Conservation (phyloP, 2,329 filamentous ascomycete genomes). For the Cladophialophora carrionii region DNA sequence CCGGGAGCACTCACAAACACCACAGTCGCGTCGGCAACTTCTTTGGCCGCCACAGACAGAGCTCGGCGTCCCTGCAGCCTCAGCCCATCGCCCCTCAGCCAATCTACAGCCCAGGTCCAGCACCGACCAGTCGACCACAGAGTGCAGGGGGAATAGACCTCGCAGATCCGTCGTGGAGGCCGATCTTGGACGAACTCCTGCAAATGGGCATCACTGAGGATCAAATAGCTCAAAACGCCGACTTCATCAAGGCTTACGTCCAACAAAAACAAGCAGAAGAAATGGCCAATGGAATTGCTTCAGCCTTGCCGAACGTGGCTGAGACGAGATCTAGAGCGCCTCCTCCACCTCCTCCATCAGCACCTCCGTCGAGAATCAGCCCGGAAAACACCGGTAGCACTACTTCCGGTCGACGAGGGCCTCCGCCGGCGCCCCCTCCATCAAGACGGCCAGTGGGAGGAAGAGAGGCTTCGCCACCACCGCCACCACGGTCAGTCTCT, state of each 20-base stretch:
- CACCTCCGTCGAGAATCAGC: conserved; percentile 56
- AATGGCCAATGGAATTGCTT: conserved; percentile 45
- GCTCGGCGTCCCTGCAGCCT: conserved; percentile 45
- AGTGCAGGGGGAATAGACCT: conserved; percentile 55
- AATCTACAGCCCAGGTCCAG: conserved; percentile 28
- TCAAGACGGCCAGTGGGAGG: conserved; percentile 52
- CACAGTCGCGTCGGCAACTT: conserved; percentile 59
- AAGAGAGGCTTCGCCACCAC: conserved; percentile 47
- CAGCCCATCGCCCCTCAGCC: conserved; percentile 36
- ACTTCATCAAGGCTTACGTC: conserved; percentile 70
- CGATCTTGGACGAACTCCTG: conserved; percentile 63
- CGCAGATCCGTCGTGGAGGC: conserved; percentile 64
- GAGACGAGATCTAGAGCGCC: conserved; percentile 45
- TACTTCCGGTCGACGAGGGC: conserved; percentile 54
- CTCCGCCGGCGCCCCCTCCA: conserved; percentile 64
- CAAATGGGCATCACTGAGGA: conserved; percentile 70
- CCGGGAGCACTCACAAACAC: conserved; percentile 45
- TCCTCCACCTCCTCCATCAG: conserved; percentile 66
- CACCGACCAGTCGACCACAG: conserved; percentile 40
- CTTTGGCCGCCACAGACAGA: conserved; percentile 55
- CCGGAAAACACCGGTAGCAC: conserved; percentile 65
- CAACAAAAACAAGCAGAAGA: conserved; percentile 63
- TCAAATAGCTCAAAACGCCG: conserved; percentile 67
- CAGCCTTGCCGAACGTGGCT: conserved; percentile 42
- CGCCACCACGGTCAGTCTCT: conserved; percentile 53